phyloP scores from a whole-genome alignment of 108 stramenopile genomes.

The Ochromonas danica region DNA sequence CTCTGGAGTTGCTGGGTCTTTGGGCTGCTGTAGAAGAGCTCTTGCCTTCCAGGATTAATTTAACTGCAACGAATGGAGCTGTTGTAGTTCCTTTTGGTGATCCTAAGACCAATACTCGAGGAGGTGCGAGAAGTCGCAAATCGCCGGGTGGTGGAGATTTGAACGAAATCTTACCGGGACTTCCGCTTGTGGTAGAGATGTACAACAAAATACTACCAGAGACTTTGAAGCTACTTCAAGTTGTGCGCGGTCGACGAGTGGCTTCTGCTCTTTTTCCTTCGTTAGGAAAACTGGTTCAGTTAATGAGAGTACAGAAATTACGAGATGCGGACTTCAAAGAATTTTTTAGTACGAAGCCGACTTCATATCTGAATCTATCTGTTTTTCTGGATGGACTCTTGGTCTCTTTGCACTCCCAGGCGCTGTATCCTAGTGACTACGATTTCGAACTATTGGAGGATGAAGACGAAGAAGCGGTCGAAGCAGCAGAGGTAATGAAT shows the following conservation, averaged over 20 bases:
- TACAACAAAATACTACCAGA: neutral
- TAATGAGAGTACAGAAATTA: neutral
- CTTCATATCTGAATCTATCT: neutral
- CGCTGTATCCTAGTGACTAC: neutral
- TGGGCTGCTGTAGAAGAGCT: neutral
- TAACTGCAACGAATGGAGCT: neutral
- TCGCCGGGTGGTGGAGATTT: neutral
- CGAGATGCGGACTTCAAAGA: neutral
- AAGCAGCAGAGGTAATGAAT: no score
- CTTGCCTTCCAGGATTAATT: neutral
- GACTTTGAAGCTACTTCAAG: neutral
- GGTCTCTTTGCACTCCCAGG: neutral
- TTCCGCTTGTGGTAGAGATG: neutral
- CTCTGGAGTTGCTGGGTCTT: neutral
- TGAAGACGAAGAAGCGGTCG: neutral
- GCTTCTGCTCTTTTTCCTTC: neutral
- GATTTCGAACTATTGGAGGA: neutral
- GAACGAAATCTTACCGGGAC: neutral
- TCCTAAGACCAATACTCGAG: neutral
- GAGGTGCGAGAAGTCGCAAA: neutral
- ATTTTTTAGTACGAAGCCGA: neutral
- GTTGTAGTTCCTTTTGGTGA: neutral
- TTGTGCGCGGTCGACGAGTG: neutral
- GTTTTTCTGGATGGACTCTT: neutral
- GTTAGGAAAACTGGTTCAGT: neutral